These are phyloP conservation scores for Trichoderma aggressivum DNA, from an alignment of 2,329 filamentous ascomycete genomes.

Conservation along the genomic window DNA sequence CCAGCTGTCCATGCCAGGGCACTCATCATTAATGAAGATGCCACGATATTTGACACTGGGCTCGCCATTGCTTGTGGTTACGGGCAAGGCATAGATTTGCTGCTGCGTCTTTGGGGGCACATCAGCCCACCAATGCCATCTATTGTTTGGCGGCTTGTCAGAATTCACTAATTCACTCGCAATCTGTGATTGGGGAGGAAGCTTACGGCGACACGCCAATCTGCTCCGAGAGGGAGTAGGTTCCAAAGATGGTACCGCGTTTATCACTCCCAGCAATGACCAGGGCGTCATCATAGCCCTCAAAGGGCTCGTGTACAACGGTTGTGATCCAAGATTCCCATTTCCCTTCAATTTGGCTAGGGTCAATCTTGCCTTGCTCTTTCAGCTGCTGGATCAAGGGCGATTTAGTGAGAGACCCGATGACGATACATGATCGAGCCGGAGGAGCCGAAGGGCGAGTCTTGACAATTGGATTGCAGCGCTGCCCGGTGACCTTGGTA, in stretches of 20 bases:
- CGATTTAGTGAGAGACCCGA: constrained; percentile 25
- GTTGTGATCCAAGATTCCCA: constrained; percentile 55
- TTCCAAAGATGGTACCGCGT: constrained; percentile 57
- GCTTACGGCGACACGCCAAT: constrained; percentile 55
- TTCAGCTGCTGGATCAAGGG: constrained; percentile 22
- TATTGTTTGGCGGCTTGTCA: constrained; percentile 13
- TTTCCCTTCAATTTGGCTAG: constrained; percentile 36
- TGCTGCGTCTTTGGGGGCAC: constrained; percentile 46
- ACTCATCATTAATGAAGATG: constrained; percentile 58
- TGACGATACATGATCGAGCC: constrained; percentile 24
- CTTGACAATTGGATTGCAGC: constrained; percentile 18
- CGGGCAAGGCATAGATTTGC: constrained; percentile 46
- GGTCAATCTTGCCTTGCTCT: constrained; percentile 23
- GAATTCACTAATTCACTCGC: not conserved
- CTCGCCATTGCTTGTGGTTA: constrained; percentile 36
- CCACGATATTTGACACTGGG: constrained; percentile 59
- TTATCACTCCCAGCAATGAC: constrained; percentile 58
- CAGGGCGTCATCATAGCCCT: constrained; percentile 42
- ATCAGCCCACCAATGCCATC: constrained; percentile 60
- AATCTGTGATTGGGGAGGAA: not conserved
- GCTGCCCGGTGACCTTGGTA: constrained; percentile 24
- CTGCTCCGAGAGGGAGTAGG: constrained; percentile 59
- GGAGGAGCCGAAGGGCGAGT: not conserved
- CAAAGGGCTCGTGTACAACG: constrained; percentile 45
- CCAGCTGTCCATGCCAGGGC: constrained; percentile 50